Evolutionary conservation across 306 rosid genomes (phyloP).

Genomic region (cucumber (Cucumis sativus)): DNA sequence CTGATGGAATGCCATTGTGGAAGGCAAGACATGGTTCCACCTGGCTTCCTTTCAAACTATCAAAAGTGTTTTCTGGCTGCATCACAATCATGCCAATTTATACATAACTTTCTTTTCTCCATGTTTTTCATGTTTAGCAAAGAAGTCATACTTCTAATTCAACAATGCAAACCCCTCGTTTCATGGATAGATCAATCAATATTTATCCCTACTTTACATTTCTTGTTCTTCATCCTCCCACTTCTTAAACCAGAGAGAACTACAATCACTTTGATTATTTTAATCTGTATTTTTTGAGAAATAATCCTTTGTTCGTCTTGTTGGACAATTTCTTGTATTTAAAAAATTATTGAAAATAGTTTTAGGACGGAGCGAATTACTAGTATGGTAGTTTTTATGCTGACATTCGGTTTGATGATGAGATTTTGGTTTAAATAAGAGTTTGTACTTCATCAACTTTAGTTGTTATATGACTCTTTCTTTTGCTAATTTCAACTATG

Average conservation of each 20-base stretch:
- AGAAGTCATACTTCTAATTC: neutral
- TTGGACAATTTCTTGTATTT: too few species aligned
- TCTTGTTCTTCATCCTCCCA: neutral
- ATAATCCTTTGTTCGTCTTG: too few species aligned
- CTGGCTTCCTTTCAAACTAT: slow-evolving; percentile 32
- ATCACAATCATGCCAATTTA: slow-evolving; percentile 5
- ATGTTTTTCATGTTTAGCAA: neutral
- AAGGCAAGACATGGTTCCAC: slow-evolving; percentile 43
- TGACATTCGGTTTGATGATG: too few species aligned
- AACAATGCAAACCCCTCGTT: neutral
- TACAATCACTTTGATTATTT: neutral
- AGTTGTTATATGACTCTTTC: too few species aligned
- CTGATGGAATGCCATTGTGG: slow-evolving; percentile 64
- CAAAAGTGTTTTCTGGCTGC: slow-evolving; percentile 34
- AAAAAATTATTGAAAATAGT: too few species aligned
- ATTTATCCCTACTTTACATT: neutral
- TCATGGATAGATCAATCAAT: neutral
- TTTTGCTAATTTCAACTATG: too few species aligned
- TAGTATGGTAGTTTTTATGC: too few species aligned
- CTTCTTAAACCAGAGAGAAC: neutral
- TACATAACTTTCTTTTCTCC: neutral
- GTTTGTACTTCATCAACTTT: too few species aligned
- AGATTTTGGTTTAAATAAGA: too few species aligned
- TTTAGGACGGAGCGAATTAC: too few species aligned
- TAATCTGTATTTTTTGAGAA: neutral